A percentile compares a stretch with the other conserved stretches of the same genome.
phyloP scores from a whole-genome alignment of 352 stramenopile species.

The Phytophthora pluvialis region DNA sequence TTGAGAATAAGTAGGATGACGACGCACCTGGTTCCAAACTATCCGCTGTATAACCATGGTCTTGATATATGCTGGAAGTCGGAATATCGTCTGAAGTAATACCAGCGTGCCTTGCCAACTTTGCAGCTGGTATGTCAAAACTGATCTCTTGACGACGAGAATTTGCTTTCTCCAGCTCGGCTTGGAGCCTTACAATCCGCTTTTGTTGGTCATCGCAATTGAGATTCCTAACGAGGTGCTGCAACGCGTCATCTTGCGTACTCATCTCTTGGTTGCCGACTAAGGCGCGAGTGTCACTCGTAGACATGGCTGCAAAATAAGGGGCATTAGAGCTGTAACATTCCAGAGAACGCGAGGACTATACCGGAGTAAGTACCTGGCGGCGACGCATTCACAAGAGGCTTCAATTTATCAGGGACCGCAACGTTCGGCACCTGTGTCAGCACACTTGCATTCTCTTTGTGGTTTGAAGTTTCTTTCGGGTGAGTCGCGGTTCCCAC shows the following conservation, averaged over 20 bases:
- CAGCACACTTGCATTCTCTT: constrained; percentile 1
- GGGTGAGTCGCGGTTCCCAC: constrained; percentile 2
- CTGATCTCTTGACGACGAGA: constrained; percentile 24
- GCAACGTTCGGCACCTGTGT: background rate
- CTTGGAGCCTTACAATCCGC: constrained; percentile 44
- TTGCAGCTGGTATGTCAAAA: background rate
- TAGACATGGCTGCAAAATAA: constrained; percentile 1
- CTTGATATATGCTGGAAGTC: background rate
- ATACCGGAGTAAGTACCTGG: constrained; percentile 17
- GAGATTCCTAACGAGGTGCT: constrained; percentile 34
- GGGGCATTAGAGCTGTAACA: background rate
- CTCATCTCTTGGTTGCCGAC: constrained; percentile 18
- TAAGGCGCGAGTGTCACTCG: background rate
- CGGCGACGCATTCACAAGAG: background rate
- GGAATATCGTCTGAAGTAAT: constrained; percentile 1
- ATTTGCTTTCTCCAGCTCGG: constrained; percentile 39
- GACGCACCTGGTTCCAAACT: constrained; percentile 3
- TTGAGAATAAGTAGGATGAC: background rate
- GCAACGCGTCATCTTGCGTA: constrained; percentile 24
- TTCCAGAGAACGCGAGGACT: background rate
- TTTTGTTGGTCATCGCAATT: constrained; percentile 44
- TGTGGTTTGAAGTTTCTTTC: constrained; percentile 6
- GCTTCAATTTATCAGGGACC: background rate
- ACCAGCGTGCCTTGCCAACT: background rate
- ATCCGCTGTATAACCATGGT: background rate